A percentile compares a stretch with the other conserved stretches of the same genome.
phyloP scores from a whole-genome alignment of 352 stramenopile genomes.

The Pythium volutum region DNA sequence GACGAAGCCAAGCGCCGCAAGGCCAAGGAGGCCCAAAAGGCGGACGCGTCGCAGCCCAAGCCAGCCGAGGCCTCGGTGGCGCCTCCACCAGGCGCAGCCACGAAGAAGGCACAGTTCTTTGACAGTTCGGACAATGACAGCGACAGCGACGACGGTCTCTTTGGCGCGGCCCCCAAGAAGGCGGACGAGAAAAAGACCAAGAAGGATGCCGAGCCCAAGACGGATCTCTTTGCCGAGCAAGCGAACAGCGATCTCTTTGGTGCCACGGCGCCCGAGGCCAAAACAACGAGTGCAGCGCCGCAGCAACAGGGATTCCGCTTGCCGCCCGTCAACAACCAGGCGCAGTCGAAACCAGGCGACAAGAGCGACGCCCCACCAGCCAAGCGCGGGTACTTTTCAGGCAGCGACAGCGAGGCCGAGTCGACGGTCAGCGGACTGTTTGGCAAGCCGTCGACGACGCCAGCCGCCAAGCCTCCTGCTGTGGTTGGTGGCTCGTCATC shows the following conservation, averaged over 20 bases:
- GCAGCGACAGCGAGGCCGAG: constrained; percentile 50
- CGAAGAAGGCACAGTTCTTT: constrained; percentile 45
- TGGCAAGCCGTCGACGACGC: constrained; percentile 15
- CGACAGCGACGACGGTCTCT: constrained; percentile 60
- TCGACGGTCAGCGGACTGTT: constrained; percentile 48
- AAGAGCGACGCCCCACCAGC: neutral
- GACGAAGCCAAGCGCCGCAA: constrained; percentile 10
- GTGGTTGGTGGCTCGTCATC: neutral
- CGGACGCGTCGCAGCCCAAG: neutral
- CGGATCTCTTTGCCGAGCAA: constrained; percentile 41
- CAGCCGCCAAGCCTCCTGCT: constrained; percentile 7
- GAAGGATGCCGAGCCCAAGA: constrained; percentile 20
- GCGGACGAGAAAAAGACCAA: neutral
- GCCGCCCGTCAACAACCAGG: constrained; percentile 12
- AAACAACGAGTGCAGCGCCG: neutral
- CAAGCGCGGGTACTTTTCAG: constrained; percentile 29
- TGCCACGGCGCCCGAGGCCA: neutral
- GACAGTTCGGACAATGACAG: constrained; percentile 41
- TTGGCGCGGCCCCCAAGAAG: constrained; percentile 33
- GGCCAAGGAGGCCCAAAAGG: neutral
- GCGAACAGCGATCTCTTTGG: constrained; percentile 39
- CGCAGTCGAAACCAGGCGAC: neutral
- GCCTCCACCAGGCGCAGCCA: neutral
- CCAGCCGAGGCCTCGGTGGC: neutral
- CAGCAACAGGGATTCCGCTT: constrained; percentile 34